A percentile compares a stretch with the other conserved stretches of the same genome.
These are phyloP conservation scores for Monosporascus sp. DNA, from an alignment of 2,329 filamentous ascomycete genomes.

Conservation along the genomic window DNA sequence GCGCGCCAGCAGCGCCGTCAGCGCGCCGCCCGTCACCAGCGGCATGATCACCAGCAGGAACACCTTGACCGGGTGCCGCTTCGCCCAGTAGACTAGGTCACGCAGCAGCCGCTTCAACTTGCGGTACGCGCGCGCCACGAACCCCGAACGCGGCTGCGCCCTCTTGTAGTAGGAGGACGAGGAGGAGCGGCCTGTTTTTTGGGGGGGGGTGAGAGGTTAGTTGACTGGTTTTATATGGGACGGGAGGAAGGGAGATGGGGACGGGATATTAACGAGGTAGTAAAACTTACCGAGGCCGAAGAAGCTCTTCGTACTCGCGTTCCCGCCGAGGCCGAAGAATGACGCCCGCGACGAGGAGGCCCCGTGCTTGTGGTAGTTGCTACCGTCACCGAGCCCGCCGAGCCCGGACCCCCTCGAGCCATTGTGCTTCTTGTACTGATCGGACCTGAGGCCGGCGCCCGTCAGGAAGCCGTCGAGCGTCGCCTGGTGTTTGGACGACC, in stretches of 20 bases:
- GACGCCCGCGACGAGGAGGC: constrained; percentile 4
- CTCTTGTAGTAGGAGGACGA: constrained; percentile 70
- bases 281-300: constrained; percentile 22
- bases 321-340: constrained; percentile 25
- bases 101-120: constrained; percentile 75
- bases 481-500: constrained; percentile 22
- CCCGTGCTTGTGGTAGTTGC: constrained; percentile 8
- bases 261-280: background rate
- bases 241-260: background rate
- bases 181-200: constrained; percentile 36
- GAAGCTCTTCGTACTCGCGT: constrained; percentile 26
- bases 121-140: constrained; percentile 66
- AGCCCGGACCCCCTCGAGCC: constrained; percentile 13
- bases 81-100: constrained; percentile 75
- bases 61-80: constrained; percentile 79
- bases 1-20: constrained; percentile 69
- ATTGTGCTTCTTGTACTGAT: constrained; percentile 18
- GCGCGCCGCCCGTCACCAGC: constrained; percentile 74
- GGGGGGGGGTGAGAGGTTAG: background rate
- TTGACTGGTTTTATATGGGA: background rate
- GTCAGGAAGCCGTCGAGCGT: constrained; percentile 15
- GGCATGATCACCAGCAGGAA: constrained; percentile 85
- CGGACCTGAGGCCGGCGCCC: constrained; percentile 6
- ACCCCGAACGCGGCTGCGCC: constrained; percentile 67
- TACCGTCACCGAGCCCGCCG: constrained; percentile 1